Conservation (phyloP, 768 basidiomycete species). For the Naganishia randhawae region DNA sequence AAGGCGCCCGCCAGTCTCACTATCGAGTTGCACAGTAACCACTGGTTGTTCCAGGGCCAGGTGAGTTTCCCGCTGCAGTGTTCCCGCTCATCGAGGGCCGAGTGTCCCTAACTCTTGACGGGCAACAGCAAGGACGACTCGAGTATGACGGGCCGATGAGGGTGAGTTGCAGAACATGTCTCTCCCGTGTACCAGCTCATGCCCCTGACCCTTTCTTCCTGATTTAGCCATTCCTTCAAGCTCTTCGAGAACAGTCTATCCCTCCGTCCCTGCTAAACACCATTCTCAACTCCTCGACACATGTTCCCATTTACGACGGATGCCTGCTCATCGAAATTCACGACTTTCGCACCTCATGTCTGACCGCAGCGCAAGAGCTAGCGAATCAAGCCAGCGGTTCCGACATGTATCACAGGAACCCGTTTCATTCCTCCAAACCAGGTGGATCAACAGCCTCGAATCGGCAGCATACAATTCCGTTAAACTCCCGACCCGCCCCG, state of each 20-base stretch:
- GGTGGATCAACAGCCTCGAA: not conserved
- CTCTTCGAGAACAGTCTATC: constrained; percentile 49
- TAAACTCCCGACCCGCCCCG: constrained; percentile 13
- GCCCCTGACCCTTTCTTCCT: not conserved
- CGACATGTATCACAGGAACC: constrained; percentile 17
- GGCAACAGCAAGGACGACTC: constrained; percentile 47
- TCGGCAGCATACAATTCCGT: not conserved
- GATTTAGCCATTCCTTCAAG: constrained; percentile 51
- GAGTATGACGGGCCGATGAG: constrained; percentile 53
- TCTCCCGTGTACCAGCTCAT: not conserved
- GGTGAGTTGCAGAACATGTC: constrained; percentile 29
- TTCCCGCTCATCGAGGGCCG: not conserved
- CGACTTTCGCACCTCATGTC: constrained; percentile 46
- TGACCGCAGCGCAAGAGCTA: constrained; percentile 11
- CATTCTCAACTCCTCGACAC: constrained; percentile 30
- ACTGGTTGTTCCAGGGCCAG: constrained; percentile 53
- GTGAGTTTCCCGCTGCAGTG: constrained; percentile 36
- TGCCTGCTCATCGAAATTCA: constrained; percentile 50
- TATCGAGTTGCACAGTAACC: constrained; percentile 51
- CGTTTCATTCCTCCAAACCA: constrained; percentile 14
- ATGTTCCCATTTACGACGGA: constrained; percentile 22
- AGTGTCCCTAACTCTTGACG: not conserved
- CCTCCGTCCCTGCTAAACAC: constrained; percentile 30
- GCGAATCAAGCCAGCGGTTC: constrained; percentile 21
- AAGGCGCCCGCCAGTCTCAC: constrained; percentile 51